A percentile compares a stretch with the other conserved stretches of the same genome.
These are phyloP conservation scores for Pleurotus djamor DNA, from an alignment of 768 basidiomycete species.

Conservation along the genomic window DNA sequence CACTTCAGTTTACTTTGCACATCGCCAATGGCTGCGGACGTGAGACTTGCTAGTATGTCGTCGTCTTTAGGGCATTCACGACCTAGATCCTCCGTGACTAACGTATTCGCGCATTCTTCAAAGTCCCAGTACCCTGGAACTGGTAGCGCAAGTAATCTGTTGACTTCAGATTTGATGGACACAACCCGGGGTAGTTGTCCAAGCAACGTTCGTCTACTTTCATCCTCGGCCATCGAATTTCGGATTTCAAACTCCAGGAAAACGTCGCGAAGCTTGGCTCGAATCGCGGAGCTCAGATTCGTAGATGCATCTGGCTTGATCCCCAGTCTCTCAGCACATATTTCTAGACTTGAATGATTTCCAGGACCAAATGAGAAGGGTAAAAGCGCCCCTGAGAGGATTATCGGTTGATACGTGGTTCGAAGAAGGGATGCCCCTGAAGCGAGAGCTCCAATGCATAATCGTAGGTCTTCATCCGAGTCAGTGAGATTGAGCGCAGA, in stretches of 20 bases:
- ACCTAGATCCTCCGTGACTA: slow-evolving; percentile 17
- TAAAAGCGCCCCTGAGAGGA: slow-evolving; percentile 42
- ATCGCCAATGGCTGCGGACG: slow-evolving; percentile 11
- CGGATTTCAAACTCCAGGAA: slow-evolving; percentile 23
- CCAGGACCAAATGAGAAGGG: slow-evolving; percentile 35
- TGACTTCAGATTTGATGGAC: slow-evolving; percentile 41
- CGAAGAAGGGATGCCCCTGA: slow-evolving; percentile 47
- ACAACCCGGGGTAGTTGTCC: slow-evolving; percentile 44
- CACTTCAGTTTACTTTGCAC: slow-evolving; percentile 24
- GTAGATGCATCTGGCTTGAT: slow-evolving; percentile 33
- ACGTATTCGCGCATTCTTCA: slow-evolving; percentile 30
- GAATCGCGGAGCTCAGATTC: slow-evolving; percentile 33
- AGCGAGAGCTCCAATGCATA: slow-evolving; percentile 48
- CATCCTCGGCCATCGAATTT: background rate
- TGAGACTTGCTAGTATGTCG: slow-evolving; percentile 31
- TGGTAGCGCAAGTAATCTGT: slow-evolving; percentile 42
- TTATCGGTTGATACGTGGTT: slow-evolving; percentile 44
- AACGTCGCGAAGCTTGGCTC: slow-evolving; percentile 29
- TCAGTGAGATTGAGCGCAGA: slow-evolving; percentile 32
- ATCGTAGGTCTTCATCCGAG: slow-evolving; percentile 29
- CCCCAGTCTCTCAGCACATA: slow-evolving; percentile 36
- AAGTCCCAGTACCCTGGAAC: slow-evolving; percentile 49
- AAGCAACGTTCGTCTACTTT: slow-evolving; percentile 29
- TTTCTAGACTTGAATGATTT: slow-evolving; percentile 33
- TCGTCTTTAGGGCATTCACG: slow-evolving; percentile 34